Evolutionary conservation across 2,329 filamentous ascomycete genomes (phyloP).

Genomic region (Colletotrichum euphorbiae): DNA sequence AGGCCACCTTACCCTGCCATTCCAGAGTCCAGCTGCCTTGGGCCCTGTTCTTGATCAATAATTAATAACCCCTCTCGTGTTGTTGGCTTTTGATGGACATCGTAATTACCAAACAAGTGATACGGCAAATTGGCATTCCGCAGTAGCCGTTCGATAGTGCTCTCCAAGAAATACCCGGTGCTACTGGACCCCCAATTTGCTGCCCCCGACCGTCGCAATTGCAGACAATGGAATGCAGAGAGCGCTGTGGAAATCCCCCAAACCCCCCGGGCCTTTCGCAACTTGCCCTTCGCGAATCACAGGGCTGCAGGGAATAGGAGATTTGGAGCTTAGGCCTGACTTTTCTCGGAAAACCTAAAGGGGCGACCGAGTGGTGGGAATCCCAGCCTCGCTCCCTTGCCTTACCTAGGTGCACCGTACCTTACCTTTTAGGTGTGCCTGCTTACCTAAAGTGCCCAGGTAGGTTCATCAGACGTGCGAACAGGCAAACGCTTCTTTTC

Average conservation of each 20-base stretch:
- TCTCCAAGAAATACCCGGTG: neutral
- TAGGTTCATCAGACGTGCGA: neutral
- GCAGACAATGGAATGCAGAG: too few relatives aligned
- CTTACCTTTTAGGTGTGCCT: too few relatives aligned
- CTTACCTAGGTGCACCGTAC: too few relatives aligned
- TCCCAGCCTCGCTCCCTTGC: constrained; percentile 10
- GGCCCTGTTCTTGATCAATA: neutral
- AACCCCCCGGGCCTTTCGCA: constrained; percentile 26
- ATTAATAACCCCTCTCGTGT: neutral
- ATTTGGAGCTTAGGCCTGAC: constrained; percentile 18
- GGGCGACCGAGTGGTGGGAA: constrained; percentile 11
- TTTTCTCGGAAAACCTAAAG: neutral
- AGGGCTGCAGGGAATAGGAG: constrained; percentile 28
- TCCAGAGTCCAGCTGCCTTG: neutral
- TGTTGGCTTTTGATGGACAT: neutral
- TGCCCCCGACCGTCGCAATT: constrained; percentile 1
- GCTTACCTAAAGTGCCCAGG: too few relatives aligned
- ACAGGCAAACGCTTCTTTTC: constrained; percentile 12
- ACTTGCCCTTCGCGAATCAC: constrained; percentile 21
- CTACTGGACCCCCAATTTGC: constrained; percentile 2
- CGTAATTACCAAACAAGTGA: neutral
- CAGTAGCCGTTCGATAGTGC: constrained; percentile 11
- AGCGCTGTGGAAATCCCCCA: constrained; percentile 1
- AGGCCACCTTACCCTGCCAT: neutral
- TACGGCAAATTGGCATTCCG: constrained; percentile 23